phyloP scores from a whole-genome alignment of 306 rosid genomes.

The Carpinus fangiana region DNA sequence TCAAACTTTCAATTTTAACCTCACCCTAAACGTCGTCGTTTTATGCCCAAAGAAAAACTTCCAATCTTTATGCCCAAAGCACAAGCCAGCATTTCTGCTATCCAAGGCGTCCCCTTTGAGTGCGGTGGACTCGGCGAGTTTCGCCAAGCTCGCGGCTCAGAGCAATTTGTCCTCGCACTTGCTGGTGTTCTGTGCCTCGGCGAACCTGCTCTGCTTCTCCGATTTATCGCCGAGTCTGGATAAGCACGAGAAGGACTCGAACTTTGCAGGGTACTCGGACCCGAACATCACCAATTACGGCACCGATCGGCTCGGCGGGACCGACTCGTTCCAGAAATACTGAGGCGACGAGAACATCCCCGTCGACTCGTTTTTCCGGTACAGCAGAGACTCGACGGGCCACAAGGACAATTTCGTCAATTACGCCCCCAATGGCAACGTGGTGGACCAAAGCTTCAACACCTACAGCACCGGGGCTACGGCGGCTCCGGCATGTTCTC shows the following conservation, averaged over 20 bases:
- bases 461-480: constrained; percentile 58
- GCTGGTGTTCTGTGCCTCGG: constrained; percentile 77
- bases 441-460: constrained; percentile 74
- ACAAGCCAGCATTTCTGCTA: constrained; percentile 57
- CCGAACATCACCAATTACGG: constrained; percentile 88
- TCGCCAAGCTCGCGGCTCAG: constrained; percentile 60
- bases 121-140: constrained; percentile 59
- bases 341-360: constrained; percentile 53
- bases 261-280: constrained; percentile 47
- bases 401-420: constrained; percentile 59
- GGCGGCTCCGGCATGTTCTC: constrained; percentile 77
- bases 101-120: constrained; percentile 76
- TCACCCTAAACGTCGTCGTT: no score
- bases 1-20: no score
- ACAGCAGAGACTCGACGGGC: constrained; percentile 67
- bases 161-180: constrained; percentile 55
- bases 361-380: constrained; percentile 81
- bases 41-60: no score
- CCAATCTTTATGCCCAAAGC: no score
- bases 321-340: constrained; percentile 76
- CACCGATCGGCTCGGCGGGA: constrained; percentile 63
- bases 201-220: constrained; percentile 74
- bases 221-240: constrained; percentile 56
- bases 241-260: constrained; percentile 61
- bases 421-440: constrained; percentile 62